A percentile compares a stretch with the other conserved stretches of the same genome.
Conservation (phyloP, 345 rosid genomes). For the Acer yangbiense region DNA sequence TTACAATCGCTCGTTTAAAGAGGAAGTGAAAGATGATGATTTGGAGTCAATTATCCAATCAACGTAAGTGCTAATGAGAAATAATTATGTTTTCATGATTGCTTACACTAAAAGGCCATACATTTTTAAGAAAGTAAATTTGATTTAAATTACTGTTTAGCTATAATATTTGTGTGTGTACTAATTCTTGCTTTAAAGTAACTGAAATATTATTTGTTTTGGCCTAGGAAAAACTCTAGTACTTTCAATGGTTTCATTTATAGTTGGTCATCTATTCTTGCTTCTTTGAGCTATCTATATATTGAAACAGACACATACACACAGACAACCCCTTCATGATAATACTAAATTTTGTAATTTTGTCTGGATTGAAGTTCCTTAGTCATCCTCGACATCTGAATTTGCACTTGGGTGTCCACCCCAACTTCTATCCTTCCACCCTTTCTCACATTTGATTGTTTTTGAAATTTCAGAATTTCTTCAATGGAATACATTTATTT, state of each 20-base stretch:
- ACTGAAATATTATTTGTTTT: not conserved
- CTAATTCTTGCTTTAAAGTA: not conserved
- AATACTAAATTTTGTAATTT: not conserved
- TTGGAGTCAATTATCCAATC: constrained; percentile 42
- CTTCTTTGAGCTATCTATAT: not conserved
- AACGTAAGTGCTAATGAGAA: constrained; percentile 25
- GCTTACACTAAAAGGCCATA: not conserved
- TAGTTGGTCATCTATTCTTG: not conserved
- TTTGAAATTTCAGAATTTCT: not conserved
- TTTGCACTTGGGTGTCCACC: too few species aligned
- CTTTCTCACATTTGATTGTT: too few species aligned
- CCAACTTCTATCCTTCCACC: too few species aligned
- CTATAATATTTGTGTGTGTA: not conserved
- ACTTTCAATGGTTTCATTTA: not conserved
- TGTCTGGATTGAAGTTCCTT: too few species aligned
- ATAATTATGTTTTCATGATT: not conserved
- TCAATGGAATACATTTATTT: not conserved
- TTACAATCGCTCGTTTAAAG: constrained; percentile 54
- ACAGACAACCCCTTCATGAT: not conserved
- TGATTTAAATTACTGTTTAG: not conserved
- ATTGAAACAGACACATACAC: not conserved
- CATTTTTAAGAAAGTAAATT: constrained; percentile 1
- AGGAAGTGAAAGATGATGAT: constrained; percentile 32
- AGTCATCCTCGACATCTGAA: too few species aligned
- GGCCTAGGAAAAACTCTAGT: not conserved